These are phyloP conservation scores for Colletotrichum truncatum DNA, from an alignment of 2,329 filamentous ascomycete species.

Conservation along the genomic window DNA sequence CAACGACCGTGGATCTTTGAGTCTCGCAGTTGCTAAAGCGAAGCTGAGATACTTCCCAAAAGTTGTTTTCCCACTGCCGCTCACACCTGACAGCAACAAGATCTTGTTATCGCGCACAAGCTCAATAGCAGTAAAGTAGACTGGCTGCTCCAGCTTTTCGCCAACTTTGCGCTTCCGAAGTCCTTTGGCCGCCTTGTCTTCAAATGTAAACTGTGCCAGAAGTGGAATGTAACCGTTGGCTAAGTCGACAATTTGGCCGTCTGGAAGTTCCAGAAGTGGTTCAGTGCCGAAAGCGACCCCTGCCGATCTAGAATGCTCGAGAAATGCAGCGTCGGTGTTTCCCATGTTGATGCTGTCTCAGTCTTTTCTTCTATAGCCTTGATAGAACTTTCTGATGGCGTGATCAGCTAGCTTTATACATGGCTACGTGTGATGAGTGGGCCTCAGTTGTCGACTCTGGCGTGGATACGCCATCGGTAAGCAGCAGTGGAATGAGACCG, in stretches of 20 bases:
- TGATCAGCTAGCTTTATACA: not conserved
- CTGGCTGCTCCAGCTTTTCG: not conserved
- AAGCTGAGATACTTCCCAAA: slow-evolving; percentile 13
- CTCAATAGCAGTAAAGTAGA: slow-evolving; percentile 4
- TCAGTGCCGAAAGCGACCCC: not conserved
- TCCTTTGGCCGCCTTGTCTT: slow-evolving; percentile 17
- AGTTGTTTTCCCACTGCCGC: slow-evolving; percentile 4
- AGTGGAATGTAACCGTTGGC: slow-evolving; percentile 5
- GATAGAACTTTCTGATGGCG: not conserved
- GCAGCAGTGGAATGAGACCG: not conserved
- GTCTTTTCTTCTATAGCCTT: not conserved
- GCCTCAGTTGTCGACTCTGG: not conserved
- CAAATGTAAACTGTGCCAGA: not conserved
- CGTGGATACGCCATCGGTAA: not conserved
- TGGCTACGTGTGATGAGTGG: not conserved
- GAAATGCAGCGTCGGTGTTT: too few species aligned
- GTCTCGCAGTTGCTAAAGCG: not conserved
- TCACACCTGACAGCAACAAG: not conserved
- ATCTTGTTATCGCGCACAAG: not conserved
- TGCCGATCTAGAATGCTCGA: not conserved
- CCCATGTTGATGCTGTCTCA: not conserved
- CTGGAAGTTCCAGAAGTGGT: not conserved
- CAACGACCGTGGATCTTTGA: not conserved
- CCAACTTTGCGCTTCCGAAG: not conserved
- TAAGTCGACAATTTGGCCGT: not conserved